Conservation (phyloP, 805 yeast genomes). For the Wickerhamiella parazyma region DNA sequence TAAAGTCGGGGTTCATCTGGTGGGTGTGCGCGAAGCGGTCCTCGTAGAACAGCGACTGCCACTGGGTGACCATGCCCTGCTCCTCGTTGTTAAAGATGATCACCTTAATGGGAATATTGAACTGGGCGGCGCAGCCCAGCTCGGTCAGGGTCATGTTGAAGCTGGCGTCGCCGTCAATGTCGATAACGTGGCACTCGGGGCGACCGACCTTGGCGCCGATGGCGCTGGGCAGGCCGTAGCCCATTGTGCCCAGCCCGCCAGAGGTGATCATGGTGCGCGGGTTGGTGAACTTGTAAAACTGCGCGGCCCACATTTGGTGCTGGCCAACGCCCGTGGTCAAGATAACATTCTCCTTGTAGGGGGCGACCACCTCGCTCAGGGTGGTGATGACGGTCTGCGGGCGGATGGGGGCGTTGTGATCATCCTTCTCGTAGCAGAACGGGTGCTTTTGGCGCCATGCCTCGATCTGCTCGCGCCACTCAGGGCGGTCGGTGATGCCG, state of each 20-base stretch:
- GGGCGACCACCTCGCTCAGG: slow-evolving; percentile 57
- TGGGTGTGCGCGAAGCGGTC: slow-evolving; percentile 97
- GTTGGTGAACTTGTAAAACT: slow-evolving; percentile 83
- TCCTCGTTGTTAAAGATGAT: slow-evolving; percentile 91
- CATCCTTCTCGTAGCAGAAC: slow-evolving; percentile 66
- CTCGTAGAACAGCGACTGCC: slow-evolving; percentile 96
- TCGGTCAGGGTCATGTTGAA: slow-evolving; percentile 95
- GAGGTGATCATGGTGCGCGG: slow-evolving; percentile 95
- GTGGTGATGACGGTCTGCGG: slow-evolving; percentile 86
- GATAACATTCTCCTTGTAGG: slow-evolving; percentile 56
- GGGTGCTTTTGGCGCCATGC: slow-evolving; percentile 84
- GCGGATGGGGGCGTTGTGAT: slow-evolving; percentile 45
- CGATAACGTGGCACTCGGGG: slow-evolving; percentile 90
- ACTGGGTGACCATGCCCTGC: slow-evolving; percentile 99
- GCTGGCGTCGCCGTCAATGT: slow-evolving; percentile 98
- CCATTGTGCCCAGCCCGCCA: slow-evolving; percentile 99
- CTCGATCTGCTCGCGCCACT: slow-evolving; percentile 63
- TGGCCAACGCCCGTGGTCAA: slow-evolving; percentile 98
- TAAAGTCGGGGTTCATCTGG: slow-evolving; percentile 86
- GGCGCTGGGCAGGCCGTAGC: slow-evolving; percentile 93
- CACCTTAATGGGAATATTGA: slow-evolving; percentile 77
- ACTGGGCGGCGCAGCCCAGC: slow-evolving; percentile 88
- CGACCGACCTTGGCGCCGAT: slow-evolving; percentile 96
- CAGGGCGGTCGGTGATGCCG: slow-evolving; percentile 48
- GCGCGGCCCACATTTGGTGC: slow-evolving; percentile 99